phyloP scores from a whole-genome alignment of 2,329 filamentous ascomycete species.

The Pestalotiopsis sp. region DNA sequence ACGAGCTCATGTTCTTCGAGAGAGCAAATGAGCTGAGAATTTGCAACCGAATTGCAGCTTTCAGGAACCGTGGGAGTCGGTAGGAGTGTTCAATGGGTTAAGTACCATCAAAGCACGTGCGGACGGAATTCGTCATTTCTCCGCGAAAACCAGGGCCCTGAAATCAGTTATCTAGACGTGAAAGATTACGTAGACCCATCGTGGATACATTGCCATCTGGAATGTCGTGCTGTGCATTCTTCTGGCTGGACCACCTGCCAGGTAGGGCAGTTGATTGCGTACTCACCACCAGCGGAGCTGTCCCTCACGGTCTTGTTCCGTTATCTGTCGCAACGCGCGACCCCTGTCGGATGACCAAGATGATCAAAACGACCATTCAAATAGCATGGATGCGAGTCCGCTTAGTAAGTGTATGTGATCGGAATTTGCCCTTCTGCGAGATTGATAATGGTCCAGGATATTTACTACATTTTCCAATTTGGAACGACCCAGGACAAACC shows the following conservation, averaged over 20 bases:
- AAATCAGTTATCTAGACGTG: background rate
- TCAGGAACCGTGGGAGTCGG: background rate
- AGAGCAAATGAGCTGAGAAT: background rate
- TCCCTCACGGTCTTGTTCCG: background rate
- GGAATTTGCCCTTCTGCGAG: background rate
- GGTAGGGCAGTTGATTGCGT: background rate
- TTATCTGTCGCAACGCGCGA: background rate
- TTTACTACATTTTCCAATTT: no score
- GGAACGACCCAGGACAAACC: no score
- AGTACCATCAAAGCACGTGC: background rate
- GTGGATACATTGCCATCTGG: background rate
- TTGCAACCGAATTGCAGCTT: background rate
- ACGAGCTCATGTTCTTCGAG: background rate
- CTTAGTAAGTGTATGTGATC: background rate
- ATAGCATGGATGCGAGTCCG: background rate
- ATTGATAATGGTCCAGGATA: no score
- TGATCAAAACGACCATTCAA: background rate
- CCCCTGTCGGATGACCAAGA: background rate
- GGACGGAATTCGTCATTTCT: background rate
- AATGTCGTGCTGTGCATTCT: background rate
- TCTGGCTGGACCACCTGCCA: background rate
- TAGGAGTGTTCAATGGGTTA: background rate
- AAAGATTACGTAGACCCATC: background rate
- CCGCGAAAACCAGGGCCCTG: background rate
- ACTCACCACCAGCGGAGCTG: background rate